Conservation (phyloP, 208 protist species). For the Wallacemonas sp. region DNA sequence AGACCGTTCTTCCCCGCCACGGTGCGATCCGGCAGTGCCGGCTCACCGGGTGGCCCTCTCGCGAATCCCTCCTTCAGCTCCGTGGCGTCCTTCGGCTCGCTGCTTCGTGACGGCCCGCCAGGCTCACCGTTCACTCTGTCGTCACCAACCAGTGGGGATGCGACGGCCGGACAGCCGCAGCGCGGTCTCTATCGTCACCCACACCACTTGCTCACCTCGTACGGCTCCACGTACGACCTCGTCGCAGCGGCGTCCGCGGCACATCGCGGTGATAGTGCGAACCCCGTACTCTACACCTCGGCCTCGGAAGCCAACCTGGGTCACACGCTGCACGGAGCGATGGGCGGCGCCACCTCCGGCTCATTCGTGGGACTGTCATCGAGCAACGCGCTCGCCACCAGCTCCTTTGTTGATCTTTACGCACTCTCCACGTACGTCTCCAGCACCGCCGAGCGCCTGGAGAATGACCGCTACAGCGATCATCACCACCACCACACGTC, state of each 20-base stretch:
- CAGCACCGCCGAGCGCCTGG: not conserved
- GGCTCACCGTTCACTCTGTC: slow-evolving; percentile 1
- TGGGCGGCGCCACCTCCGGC: not conserved
- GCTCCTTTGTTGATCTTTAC: slow-evolving; percentile 33
- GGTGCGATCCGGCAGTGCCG: not conserved
- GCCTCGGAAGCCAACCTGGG: not conserved
- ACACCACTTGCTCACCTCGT: not conserved
- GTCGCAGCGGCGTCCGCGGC: not conserved
- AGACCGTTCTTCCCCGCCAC: slow-evolving; percentile 15
- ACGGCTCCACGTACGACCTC: slow-evolving; percentile 3
- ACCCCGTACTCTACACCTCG: not conserved
- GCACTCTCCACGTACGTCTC: slow-evolving; percentile 22
- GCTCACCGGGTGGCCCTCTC: not conserved
- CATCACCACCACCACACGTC: not conserved
- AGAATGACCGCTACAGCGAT: not conserved
- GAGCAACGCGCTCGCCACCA: slow-evolving; percentile 13
- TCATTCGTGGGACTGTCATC: slow-evolving; percentile 2
- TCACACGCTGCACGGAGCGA: not conserved
- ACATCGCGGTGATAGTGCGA: not conserved
- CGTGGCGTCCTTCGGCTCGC: not conserved
- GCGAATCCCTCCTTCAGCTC: slow-evolving; percentile 1
- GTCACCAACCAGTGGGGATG: not conserved
- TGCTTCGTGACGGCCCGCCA: slow-evolving; percentile 2
- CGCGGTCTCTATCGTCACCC: slow-evolving; percentile 5
- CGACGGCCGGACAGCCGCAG: not conserved